A percentile compares a stretch with the other conserved stretches of the same genome.
Conservation (phyloP, 495 filamentous ascomycete species). For the Eremomyces bilateralis region DNA sequence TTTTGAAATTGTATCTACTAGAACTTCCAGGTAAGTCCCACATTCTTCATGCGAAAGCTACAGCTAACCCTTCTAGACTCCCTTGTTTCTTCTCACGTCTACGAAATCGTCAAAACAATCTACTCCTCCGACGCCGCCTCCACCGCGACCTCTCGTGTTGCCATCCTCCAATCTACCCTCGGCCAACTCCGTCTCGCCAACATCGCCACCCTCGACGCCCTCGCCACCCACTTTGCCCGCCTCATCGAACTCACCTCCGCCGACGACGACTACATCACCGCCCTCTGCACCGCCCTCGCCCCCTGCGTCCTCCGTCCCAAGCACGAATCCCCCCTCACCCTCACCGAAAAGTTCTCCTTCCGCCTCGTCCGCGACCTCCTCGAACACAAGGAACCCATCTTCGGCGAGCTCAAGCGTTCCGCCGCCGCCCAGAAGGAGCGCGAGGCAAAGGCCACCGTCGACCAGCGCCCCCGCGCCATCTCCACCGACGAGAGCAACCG, state of each 20-base stretch:
- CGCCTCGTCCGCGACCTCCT: conserved; percentile 87
- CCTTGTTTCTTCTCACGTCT: conserved; percentile 91
- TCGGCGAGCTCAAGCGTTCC: conserved; percentile 79
- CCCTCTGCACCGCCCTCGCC: conserved; percentile 57
- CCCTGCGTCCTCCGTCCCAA: conserved; percentile 78
- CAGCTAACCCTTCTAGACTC: conserved; percentile 66
- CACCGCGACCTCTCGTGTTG: conserved; percentile 48
- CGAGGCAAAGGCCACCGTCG: conserved; percentile 7
- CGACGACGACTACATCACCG: conserved; percentile 62
- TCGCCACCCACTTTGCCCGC: conserved; percentile 94
- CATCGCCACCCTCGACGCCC: conserved; percentile 92
- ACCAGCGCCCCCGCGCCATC: conserved; percentile 53
- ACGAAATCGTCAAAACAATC: conserved; percentile 96
- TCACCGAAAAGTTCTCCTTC: conserved; percentile 86
- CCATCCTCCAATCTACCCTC: conserved; percentile 87
- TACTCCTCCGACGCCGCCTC: conserved; percentile 66
- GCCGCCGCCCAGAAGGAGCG: conserved; percentile 9
- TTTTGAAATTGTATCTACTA: conserved; percentile 85
- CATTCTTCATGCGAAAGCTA: background rate
- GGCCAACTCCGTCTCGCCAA: conserved; percentile 90
- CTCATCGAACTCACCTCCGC: conserved; percentile 92
- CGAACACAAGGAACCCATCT: conserved; percentile 81
- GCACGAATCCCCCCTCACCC: conserved; percentile 66
- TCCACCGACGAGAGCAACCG: conserved; percentile 94
- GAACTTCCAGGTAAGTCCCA: conserved; percentile 60